Evolutionary conservation across 345 rosid genomes (phyloP), one percentile per base, ranked within the genome.

Genomic region (Gossypium australe): DNA sequence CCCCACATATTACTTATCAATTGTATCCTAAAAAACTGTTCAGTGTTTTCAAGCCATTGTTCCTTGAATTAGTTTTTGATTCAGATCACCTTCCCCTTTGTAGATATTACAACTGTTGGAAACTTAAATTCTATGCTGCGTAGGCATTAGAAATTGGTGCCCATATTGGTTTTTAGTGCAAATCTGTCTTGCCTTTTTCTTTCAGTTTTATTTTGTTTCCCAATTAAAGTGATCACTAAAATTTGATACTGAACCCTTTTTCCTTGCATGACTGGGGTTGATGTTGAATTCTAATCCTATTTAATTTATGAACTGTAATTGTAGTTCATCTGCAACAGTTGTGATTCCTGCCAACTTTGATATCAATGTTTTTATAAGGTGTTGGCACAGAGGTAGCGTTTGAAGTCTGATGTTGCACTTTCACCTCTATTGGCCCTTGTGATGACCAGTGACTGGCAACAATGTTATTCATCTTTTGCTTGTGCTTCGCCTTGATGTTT

Each of bases 31-130:
- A 78, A 79, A 67, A 66, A 64, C 62, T 75, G 72, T 75, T 56
- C 2, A 29, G 78, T 85, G 69, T 77, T 76, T 73, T 51, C 52
- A 14, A 69, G 80, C 77, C 72, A 75, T 78, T 78, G 67, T 80
- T 77, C 73, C 79, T 73, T 82, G 78, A 82, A 84, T 73, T 68
- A 73, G 80, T 77, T 70, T 83, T 78, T 84, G 83, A 82, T 76
- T 85, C 82, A 64, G 84, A 82, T 75, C 68, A 73, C 38, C 70
- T 79, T 81, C 78, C 73, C 80, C 78, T 70, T 68, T 88, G 88
- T 88, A 85, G 86, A 88, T 86, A 86, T 82, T 72, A 11, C 82
- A 81, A 83, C 86, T 58, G 76, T 73, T 79, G 86, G 85, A 83
- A 83, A 11, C 2, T 82, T 79, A 59, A 75, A 82, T 77, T 48